phyloP scores from a whole-genome alignment of 352 stramenopile species.

The Phytophthora idaei region DNA sequence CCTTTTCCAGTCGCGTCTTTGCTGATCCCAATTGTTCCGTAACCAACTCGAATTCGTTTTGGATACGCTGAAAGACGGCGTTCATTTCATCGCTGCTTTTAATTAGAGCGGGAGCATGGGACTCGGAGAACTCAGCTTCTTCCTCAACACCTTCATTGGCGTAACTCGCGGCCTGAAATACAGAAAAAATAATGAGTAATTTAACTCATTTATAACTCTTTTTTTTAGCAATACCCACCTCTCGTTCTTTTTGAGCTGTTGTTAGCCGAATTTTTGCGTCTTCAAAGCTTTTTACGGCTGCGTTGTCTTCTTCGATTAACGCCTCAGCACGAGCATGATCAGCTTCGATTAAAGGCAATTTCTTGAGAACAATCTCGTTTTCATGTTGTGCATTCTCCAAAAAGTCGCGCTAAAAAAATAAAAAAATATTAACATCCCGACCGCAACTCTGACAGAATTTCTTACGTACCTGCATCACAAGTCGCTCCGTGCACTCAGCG shows the following conservation, averaged over 20 bases:
- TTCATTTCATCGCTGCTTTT: slow-evolving; percentile 66
- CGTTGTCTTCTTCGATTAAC: slow-evolving; percentile 54
- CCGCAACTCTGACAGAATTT: background rate
- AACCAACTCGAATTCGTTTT: slow-evolving; percentile 32
- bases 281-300: slow-evolving; percentile 32
- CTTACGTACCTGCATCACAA: slow-evolving; percentile 58
- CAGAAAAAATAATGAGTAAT: background rate
- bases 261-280: slow-evolving; percentile 35
- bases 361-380: slow-evolving; percentile 53
- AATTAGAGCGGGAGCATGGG: slow-evolving; percentile 66
- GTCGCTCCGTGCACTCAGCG: slow-evolving; percentile 39
- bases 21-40: slow-evolving; percentile 19
- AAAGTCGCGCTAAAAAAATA: slow-evolving; percentile 48
- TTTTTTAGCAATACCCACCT: slow-evolving; percentile 32
- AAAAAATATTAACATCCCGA: background rate
- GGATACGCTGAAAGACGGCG: slow-evolving; percentile 43
- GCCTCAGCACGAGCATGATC: slow-evolving; percentile 53
- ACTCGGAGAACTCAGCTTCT: slow-evolving; percentile 77
- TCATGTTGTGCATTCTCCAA: slow-evolving; percentile 51
- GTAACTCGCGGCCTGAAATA: slow-evolving; percentile 43
- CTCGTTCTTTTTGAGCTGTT: slow-evolving; percentile 45
- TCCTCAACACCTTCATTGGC: slow-evolving; percentile 76
- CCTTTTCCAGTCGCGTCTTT: slow-evolving; percentile 26
- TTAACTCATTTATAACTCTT: too few species aligned
- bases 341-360: slow-evolving; percentile 60